Conservation (phyloP, 345 rosid species). For the Populus deltoides region DNA sequence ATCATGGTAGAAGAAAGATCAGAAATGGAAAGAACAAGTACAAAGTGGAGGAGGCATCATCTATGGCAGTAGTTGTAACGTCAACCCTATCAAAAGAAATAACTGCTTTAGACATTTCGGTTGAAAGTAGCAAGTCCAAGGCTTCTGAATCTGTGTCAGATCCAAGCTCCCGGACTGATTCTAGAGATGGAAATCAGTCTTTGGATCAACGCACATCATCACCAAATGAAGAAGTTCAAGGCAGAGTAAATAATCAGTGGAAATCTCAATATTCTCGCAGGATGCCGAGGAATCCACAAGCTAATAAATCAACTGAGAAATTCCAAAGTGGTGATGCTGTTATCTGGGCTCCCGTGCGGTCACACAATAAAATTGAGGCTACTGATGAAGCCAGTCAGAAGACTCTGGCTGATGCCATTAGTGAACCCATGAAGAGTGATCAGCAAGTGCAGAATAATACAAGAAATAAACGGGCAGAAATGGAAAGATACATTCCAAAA, state of each 20-base stretch:
- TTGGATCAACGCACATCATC: slow-evolving; percentile 44
- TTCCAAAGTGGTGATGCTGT: slow-evolving; percentile 51
- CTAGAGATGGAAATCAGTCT: slow-evolving; percentile 44
- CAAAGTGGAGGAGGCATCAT: slow-evolving; percentile 54
- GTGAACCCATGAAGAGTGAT: slow-evolving; percentile 44
- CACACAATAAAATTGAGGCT: slow-evolving; percentile 58
- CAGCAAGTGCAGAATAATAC: slow-evolving; percentile 53
- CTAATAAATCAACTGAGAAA: slow-evolving; percentile 54
- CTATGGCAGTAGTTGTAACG: slow-evolving; percentile 24
- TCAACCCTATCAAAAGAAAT: slow-evolving; percentile 35
- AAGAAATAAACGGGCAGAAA: slow-evolving; percentile 79
- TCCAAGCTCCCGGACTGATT: slow-evolving; percentile 21
- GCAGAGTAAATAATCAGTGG: slow-evolving; percentile 51
- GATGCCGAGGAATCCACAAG: slow-evolving; percentile 47
- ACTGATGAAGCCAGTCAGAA: slow-evolving; percentile 47
- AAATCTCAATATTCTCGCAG: slow-evolving; percentile 68
- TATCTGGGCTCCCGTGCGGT: slow-evolving; percentile 82
- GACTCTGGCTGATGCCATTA: slow-evolving; percentile 34
- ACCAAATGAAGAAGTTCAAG: slow-evolving; percentile 51
- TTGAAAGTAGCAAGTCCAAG: slow-evolving; percentile 40
- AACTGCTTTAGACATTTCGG: slow-evolving; percentile 24
- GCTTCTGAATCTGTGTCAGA: slow-evolving; percentile 39
- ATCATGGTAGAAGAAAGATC: slow-evolving; percentile 55
- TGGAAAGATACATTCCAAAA: slow-evolving; percentile 84
- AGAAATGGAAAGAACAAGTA: slow-evolving; percentile 59